Percentiles rank a stretch among this genome's conserved stretches.
These are phyloP conservation scores for Trichoderma breve DNA, from an alignment of 2,329 filamentous ascomycete species.

Conservation along the genomic window DNA sequence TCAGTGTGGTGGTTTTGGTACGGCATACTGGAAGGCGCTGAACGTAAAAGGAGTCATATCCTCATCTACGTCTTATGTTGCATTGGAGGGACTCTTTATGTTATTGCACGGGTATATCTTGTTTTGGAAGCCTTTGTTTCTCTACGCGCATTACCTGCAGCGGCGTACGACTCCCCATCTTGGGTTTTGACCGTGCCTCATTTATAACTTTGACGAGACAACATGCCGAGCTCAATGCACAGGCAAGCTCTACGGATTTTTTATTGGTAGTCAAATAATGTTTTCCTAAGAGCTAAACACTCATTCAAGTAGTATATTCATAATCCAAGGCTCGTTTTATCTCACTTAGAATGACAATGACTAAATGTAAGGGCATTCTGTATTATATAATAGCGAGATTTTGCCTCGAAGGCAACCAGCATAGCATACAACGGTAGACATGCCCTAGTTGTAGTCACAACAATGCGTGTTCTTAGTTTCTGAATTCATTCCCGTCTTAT, in stretches of 20 bases:
- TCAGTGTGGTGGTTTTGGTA: constrained; percentile 17
- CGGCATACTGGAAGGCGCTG: constrained; percentile 12
- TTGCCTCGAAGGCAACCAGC: neutral
- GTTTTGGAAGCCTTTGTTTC: constrained; percentile 16
- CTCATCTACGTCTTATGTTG: constrained; percentile 1
- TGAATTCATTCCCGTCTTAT: too few relatives aligned
- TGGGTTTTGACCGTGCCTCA: neutral
- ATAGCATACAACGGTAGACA: neutral
- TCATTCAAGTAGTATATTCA: neutral
- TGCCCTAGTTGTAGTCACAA: neutral
- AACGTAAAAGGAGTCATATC: constrained; percentile 4
- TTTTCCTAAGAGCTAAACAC: neutral
- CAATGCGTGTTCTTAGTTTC: neutral
- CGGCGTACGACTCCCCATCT: constrained; percentile 9
- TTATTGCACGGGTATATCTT: constrained; percentile 4
- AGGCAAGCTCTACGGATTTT: neutral
- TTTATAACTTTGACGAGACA: neutral
- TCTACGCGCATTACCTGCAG: constrained; percentile 10
- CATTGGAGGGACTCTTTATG: constrained; percentile 12
- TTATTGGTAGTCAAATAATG: neutral
- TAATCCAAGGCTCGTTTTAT: neutral
- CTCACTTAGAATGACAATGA: neutral
- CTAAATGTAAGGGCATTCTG: neutral
- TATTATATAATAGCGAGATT: neutral
- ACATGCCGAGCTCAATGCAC: neutral